Evolutionary conservation across 257 asterid species (phyloP).

Genomic region (Lantana camara): DNA sequence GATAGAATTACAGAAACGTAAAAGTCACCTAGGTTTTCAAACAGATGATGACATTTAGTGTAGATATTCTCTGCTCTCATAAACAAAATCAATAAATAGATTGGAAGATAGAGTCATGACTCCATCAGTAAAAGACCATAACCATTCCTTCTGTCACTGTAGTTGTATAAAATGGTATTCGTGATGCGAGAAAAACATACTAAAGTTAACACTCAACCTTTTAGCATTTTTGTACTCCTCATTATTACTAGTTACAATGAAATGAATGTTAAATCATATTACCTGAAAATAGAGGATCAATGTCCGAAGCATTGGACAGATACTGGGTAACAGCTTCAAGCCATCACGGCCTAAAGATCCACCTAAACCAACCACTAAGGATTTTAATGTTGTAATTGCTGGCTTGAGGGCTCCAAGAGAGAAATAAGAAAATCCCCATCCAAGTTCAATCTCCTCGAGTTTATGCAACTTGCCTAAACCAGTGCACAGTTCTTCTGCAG

Average conservation of each 20-base stretch:
- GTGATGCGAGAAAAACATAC: conserved; percentile 1
- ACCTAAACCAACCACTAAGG: conserved; percentile 76
- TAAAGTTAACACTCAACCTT: neutral
- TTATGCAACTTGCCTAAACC: conserved; percentile 61
- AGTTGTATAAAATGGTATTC: neutral
- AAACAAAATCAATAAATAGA: neutral
- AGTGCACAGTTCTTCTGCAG: conserved; percentile 43
- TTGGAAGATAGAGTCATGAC: neutral
- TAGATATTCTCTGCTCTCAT: conserved; percentile 5
- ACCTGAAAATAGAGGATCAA: conserved; percentile 87
- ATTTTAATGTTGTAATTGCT: conserved; percentile 56
- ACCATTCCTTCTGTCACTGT: neutral
- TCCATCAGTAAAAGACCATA: neutral
- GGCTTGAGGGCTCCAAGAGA: conserved; percentile 64
- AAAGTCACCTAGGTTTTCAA: conserved; percentile 2
- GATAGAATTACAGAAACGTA: neutral
- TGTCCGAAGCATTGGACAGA: conserved; percentile 75
- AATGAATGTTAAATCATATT: conserved; percentile 15
- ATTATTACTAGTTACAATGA: conserved; percentile 19
- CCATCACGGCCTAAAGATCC: conserved; percentile 80
- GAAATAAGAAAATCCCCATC: conserved; percentile 86
- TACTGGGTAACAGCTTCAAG: conserved; percentile 55
- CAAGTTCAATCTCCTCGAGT: conserved; percentile 74
- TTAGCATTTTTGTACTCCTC: conserved; percentile 14
- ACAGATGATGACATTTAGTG: conserved; percentile 2